These are phyloP conservation scores for Castanospermum australe DNA, from an alignment of 306 rosid genomes.

Conservation along the genomic window DNA sequence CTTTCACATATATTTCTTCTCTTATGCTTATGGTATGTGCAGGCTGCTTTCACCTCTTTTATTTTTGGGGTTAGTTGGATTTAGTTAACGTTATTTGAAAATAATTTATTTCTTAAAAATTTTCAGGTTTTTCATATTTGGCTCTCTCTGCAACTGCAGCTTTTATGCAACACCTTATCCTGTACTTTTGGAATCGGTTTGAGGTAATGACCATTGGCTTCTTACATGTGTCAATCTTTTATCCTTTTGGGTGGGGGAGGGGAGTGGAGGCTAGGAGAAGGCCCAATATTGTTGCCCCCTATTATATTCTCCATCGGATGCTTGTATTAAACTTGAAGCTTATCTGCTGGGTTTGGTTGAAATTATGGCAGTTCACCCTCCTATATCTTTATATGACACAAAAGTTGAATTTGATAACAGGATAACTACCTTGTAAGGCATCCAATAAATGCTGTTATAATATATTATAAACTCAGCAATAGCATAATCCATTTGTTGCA, in stretches of 20 bases:
- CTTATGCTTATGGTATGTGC: conserved; percentile 80
- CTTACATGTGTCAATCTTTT: background rate
- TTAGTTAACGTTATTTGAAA: conserved; percentile 19
- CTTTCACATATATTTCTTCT: conserved; percentile 97
- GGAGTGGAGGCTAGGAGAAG: background rate
- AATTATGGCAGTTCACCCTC: background rate
- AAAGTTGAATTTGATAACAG: background rate
- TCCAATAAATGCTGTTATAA: background rate
- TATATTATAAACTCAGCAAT: background rate
- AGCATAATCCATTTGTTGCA: background rate
- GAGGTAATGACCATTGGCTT: conserved; percentile 56
- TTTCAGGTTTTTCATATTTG: conserved; percentile 92
- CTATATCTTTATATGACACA: background rate
- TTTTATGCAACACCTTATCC: conserved; percentile 93
- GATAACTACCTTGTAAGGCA: background rate
- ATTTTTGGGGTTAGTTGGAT: background rate
- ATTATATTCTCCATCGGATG: background rate
- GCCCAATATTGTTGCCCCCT: background rate
- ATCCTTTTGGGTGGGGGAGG: background rate
- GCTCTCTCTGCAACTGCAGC: conserved; percentile 98
- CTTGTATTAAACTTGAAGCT: background rate
- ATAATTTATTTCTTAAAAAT: conserved; percentile 24
- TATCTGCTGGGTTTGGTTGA: background rate
- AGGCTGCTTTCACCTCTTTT: background rate
- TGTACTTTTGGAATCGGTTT: conserved; percentile 96